Base-by-base conservation (phyloP, 345 rosid genomes). In the Atalantia buxifolia region DNA sequence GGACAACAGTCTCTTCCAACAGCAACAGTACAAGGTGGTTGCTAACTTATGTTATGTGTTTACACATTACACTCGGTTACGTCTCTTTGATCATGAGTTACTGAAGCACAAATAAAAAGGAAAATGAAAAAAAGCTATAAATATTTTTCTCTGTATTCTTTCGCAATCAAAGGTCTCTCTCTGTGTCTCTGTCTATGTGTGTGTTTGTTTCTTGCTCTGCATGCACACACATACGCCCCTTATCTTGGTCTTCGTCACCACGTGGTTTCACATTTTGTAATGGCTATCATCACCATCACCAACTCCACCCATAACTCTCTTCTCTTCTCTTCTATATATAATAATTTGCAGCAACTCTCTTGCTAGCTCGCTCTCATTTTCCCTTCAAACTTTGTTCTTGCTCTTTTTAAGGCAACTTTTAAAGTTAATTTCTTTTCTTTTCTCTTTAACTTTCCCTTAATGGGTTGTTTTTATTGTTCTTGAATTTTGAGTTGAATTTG, bases 171-270 rank as follows among this genome's bases (percentile, higher is more conserved):
- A 1, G 14, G 50, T 45, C 50, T 13, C 50, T 45, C 18, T 45
- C 18, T 45, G 50, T 45, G 16, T 45, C 50, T 45, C 48, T 42
- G 50, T 66, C 13, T 33, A 36, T 66, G 40, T 65, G 7, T 19
- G 38, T 40, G 45, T 68, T 78, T 59, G 56, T 82, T 69, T 74
- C 61, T 61, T 65, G 7, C 18, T 55, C 18, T 25, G 72, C 63
- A 27, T 25, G 61, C 35, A 14, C 62, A 27, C 69, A 36, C 65
- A 56, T 1, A 33, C 65, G 48, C 35, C 69, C 77, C 79, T 63
- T 57, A 45, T 57, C 77, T 65, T 60, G 63, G 16, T 62, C 78
- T 77, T 82, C 79, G 65, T 77, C 83, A 55, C 59, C 70, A 62
- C 81, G 79, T 73, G 81, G 71, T 74, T 59, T 48, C 13, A 13